These are phyloP conservation scores for Gentiana straminea DNA, from an alignment of 257 asterid genomes.

Conservation along the genomic window DNA sequence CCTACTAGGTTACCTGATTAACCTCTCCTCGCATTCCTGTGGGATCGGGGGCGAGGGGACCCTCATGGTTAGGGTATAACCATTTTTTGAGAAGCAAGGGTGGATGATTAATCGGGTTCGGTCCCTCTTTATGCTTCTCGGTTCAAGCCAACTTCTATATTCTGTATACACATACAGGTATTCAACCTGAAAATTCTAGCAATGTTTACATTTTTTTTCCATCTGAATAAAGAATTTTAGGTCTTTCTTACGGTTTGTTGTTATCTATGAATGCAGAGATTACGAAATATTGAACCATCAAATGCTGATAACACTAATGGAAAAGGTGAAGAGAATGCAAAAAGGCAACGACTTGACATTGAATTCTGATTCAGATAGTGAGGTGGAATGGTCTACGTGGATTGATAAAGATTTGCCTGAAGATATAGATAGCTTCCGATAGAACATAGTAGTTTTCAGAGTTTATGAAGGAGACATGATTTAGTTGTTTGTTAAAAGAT, in stretches of 20 bases:
- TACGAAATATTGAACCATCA: slow-evolving; percentile 62
- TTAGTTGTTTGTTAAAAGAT: too few relatives aligned
- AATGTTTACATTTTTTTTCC: neutral
- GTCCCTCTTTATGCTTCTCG: slow-evolving; percentile 25
- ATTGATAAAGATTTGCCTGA: slow-evolving; percentile 52
- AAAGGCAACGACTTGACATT: slow-evolving; percentile 19
- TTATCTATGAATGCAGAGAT: slow-evolving; percentile 32
- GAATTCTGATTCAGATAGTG: slow-evolving; percentile 45
- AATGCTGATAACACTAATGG: slow-evolving; percentile 44
- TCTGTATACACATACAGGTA: slow-evolving; percentile 67
- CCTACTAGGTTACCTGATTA: too few relatives aligned
- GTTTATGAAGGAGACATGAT: too few relatives aligned
- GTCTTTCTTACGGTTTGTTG: too few relatives aligned
- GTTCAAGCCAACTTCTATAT: slow-evolving; percentile 47
- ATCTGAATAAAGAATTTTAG: too few relatives aligned
- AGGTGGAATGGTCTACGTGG: slow-evolving; percentile 58
- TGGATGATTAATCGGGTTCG: slow-evolving; percentile 28
- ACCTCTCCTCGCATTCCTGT: too few relatives aligned
- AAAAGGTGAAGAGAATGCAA: slow-evolving; percentile 48
- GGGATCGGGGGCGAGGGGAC: too few relatives aligned
- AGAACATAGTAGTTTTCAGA: too few relatives aligned
- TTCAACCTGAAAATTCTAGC: neutral
- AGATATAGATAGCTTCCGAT: slow-evolving; percentile 27
- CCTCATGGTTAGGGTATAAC: too few relatives aligned
- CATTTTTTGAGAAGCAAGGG: too few relatives aligned